phyloP scores from a whole-genome alignment of 2,329 filamentous ascomycete genomes.

The Hymenoscyphus repandus region DNA sequence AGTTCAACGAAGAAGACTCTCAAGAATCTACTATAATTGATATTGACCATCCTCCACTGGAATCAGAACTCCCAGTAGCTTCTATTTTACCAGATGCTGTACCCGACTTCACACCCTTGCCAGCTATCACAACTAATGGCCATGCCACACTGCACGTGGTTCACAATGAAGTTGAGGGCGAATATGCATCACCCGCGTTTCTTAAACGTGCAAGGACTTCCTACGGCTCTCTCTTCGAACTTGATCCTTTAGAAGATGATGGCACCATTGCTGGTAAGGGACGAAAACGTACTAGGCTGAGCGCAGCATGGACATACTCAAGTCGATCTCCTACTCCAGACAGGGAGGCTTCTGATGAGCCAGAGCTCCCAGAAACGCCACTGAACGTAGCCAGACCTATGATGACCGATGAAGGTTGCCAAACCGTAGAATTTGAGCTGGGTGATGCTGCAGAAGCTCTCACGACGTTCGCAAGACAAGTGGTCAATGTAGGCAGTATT shows the following conservation, averaged over 20 bases:
- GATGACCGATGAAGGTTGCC: slow-evolving; percentile 37
- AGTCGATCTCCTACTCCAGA: slow-evolving; percentile 69
- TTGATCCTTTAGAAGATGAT: slow-evolving; percentile 58
- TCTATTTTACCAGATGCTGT: slow-evolving; percentile 12
- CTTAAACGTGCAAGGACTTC: slow-evolving; percentile 66
- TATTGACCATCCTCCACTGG: slow-evolving; percentile 41
- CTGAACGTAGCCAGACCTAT: slow-evolving; percentile 19
- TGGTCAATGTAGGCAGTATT: slow-evolving; percentile 15
- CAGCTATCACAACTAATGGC: slow-evolving; percentile 16
- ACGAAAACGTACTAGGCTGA: slow-evolving; percentile 66
- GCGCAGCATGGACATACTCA: slow-evolving; percentile 66
- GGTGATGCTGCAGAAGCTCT: slow-evolving; percentile 18
- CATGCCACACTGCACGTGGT: slow-evolving; percentile 33
- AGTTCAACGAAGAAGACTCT: slow-evolving; percentile 44
- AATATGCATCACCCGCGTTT: slow-evolving; percentile 76
- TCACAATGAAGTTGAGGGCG: slow-evolving; percentile 37
- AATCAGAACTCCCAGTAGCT: slow-evolving; percentile 18
- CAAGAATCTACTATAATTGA: slow-evolving; percentile 45
- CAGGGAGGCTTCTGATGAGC: slow-evolving; percentile 15
- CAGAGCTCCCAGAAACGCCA: slow-evolving; percentile 5
- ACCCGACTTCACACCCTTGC: slow-evolving; percentile 19
- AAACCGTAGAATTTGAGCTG: slow-evolving; percentile 35
- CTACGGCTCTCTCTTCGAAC: slow-evolving; percentile 61
- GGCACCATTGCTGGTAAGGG: slow-evolving; percentile 53
- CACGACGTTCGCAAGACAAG: slow-evolving; percentile 19